phyloP scores from a whole-genome alignment of 768 basidiomycete genomes.

The Harrya chromipes region DNA sequence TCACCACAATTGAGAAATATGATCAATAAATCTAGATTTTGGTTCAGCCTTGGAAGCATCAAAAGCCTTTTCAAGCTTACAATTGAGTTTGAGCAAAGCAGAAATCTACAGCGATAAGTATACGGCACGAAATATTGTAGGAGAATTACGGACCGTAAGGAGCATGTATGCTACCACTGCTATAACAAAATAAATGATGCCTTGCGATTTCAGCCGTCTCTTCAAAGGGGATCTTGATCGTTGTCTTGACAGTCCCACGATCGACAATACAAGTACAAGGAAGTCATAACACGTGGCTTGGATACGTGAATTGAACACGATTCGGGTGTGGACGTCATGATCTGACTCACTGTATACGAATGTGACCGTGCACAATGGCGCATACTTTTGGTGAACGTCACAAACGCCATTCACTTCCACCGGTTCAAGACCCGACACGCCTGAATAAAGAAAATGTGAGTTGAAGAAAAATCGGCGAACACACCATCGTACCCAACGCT shows the following conservation, averaged over 20 bases:
- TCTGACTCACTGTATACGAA: conserved; percentile 15
- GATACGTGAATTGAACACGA: not conserved
- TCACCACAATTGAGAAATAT: no score
- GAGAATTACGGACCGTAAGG: not conserved
- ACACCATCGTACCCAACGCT: conserved; percentile 2
- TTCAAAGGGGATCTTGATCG: conserved; percentile 10
- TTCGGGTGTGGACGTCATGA: not conserved
- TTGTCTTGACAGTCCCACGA: conserved; percentile 13
- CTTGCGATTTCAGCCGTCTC: conserved; percentile 18
- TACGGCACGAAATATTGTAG: not conserved
- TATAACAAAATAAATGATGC: conserved; percentile 13
- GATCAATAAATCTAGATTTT: not conserved
- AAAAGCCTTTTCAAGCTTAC: conserved; percentile 5
- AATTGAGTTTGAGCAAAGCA: not conserved
- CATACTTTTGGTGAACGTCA: not conserved
- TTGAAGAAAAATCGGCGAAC: not conserved
- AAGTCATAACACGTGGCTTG: conserved; percentile 20
- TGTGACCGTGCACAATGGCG: not conserved
- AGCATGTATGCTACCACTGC: conserved; percentile 15
- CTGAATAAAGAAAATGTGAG: conserved; percentile 1
- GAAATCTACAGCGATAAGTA: conserved; percentile 8
- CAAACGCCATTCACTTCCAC: not conserved
- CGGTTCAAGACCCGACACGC: not conserved
- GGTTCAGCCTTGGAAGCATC: not conserved
- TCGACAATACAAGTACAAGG: conserved; percentile 15